A percentile compares a stretch with the other conserved stretches of the same genome.
phyloP scores from a whole-genome alignment of 1,284 basidiomycete genomes.

The Ustilago vetiveriae region DNA sequence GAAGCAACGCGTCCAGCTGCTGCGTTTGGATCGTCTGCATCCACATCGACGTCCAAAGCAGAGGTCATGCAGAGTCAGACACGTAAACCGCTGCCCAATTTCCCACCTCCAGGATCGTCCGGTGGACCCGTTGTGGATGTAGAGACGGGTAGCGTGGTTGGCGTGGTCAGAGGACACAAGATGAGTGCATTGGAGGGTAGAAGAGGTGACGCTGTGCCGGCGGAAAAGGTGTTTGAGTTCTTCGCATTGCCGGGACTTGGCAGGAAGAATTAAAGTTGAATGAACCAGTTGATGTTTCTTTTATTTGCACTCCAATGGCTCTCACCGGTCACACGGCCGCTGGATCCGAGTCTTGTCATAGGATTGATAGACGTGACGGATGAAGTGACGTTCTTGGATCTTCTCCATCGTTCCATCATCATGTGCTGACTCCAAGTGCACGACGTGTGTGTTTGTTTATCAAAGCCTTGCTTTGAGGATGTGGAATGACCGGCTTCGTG shows the following conservation, averaged over 20 bases:
- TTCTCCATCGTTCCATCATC: no score
- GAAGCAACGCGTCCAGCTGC: conserved; percentile 2
- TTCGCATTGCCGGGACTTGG: conserved; percentile 60
- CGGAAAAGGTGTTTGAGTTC: conserved; percentile 75
- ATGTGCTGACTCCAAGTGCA: no score
- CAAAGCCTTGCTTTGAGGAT: no score
- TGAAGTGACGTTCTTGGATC: no score
- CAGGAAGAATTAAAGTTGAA: conserved; percentile 39
- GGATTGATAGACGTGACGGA: no score
- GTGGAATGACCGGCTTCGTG: no score
- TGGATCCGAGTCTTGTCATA: no score
- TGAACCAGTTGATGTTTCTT: not conserved
- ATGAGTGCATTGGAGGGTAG: conserved; percentile 72
- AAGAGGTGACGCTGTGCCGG: conserved; percentile 76
- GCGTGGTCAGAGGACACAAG: conserved; percentile 75
- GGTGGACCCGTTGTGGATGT: conserved; percentile 78
- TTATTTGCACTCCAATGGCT: no score
- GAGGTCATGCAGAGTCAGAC: conserved; percentile 19
- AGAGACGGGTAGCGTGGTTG: conserved; percentile 75
- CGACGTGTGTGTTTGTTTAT: no score
- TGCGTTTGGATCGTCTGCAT: not conserved
- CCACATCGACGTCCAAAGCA: not conserved
- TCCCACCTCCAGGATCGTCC: conserved; percentile 76
- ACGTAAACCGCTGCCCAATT: conserved; percentile 49
- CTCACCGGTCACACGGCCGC: no score